Conservation (phyloP, 2,329 filamentous ascomycete genomes). For the Grosmannia clavigera region DNA sequence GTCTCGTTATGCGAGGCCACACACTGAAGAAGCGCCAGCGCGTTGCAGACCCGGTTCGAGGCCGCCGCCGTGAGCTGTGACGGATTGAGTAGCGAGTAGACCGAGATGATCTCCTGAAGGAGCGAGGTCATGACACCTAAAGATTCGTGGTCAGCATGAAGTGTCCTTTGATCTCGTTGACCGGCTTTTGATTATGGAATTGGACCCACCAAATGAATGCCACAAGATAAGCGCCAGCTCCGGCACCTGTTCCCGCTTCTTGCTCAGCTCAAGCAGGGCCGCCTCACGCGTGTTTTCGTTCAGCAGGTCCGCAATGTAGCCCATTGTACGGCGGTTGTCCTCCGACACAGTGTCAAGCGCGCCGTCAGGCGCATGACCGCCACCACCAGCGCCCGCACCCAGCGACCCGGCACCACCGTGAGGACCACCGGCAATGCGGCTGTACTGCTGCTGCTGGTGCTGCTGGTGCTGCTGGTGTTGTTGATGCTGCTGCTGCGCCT, state of each 20-base stretch:
- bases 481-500: constrained; percentile 42
- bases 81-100: constrained; percentile 92
- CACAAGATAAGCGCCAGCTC: constrained; percentile 92
- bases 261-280: constrained; percentile 88
- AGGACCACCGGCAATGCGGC: constrained; percentile 44
- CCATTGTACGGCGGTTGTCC: constrained; percentile 85
- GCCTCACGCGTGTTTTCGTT: constrained; percentile 80
- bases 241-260: constrained; percentile 96
- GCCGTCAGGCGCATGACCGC: constrained; percentile 39
- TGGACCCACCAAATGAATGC: constrained; percentile 83
- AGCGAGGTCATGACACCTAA: constrained; percentile 95
- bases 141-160: neutral
- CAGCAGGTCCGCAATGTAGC: constrained; percentile 83
- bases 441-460: constrained; percentile 57
- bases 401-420: constrained; percentile 25
- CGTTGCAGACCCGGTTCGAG: constrained; percentile 94
- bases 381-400: constrained; percentile 27
- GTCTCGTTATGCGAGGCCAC: constrained; percentile 97
- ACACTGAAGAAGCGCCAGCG: constrained; percentile 86
- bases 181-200: neutral
- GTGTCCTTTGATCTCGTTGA: neutral
- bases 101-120: constrained; percentile 95
- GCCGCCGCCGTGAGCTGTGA: constrained; percentile 96
- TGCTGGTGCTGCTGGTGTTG: constrained; percentile 47
- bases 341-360: constrained; percentile 60